A percentile compares a stretch with the other conserved stretches of the same genome.
phyloP scores from a whole-genome alignment of 305 asterid species.

The Solanum hybrid region DNA sequence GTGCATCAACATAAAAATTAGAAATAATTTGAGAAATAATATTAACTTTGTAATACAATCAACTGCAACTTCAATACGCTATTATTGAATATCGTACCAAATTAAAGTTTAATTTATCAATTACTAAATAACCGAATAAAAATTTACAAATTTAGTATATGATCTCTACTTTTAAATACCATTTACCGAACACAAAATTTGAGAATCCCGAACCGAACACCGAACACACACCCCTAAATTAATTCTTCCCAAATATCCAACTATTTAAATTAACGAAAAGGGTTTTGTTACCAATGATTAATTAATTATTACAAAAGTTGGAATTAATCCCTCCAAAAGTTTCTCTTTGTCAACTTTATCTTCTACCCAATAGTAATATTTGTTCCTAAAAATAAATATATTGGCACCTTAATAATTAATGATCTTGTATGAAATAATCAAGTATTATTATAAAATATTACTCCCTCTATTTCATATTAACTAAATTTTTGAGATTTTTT shows the following conservation, averaged over 20 bases:
- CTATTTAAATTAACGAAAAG: no score
- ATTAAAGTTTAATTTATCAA: neutral
- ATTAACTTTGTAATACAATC: neutral
- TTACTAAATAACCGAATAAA: neutral
- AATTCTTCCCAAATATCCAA: no score
- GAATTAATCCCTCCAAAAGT: no score
- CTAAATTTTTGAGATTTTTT: neutral
- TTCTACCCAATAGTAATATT: neutral
- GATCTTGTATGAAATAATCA: neutral
- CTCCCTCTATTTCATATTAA: neutral
- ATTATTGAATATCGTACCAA: no score
- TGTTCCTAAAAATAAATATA: neutral
- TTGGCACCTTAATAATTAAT: neutral
- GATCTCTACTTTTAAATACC: no score
- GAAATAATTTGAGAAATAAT: neutral
- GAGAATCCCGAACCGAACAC: no score
- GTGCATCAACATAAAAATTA: no score
- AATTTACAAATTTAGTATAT: no score
- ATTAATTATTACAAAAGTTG: no score
- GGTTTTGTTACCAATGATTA: no score
- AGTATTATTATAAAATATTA: neutral
- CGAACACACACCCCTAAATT: no score
- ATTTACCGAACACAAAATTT: no score
- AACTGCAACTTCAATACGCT: neutral
- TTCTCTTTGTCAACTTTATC: neutral